Percentiles rank a stretch among this genome's conserved stretches.
Evolutionary conservation across 257 asterid species (phyloP).

Genomic region (Echium plantagineum): DNA sequence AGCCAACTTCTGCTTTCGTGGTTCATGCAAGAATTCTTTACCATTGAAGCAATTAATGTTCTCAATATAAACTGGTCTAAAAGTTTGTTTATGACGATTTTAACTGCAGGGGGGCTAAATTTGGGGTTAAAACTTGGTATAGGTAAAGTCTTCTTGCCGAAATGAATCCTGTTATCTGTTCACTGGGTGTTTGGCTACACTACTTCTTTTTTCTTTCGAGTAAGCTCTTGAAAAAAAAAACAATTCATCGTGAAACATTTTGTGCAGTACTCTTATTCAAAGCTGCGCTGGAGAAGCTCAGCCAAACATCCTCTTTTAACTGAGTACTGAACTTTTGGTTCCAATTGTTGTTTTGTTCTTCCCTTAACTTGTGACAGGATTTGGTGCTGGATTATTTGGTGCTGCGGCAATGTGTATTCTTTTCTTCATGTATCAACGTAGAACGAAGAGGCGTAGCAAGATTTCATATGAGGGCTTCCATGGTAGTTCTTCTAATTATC

Average conservation of each 20-base stretch:
- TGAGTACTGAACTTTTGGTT: not conserved
- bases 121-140: slow-evolving; percentile 28
- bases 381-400: slow-evolving; percentile 26
- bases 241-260: too few species aligned
- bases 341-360: not conserved
- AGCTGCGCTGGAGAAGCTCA: too few species aligned
- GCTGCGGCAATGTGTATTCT: slow-evolving; percentile 18
- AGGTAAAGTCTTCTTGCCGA: slow-evolving; percentile 19
- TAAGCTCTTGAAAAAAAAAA: too few species aligned
- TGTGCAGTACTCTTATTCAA: too few species aligned
- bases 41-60: not conserved
- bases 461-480: slow-evolving; percentile 18
- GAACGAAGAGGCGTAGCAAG: slow-evolving; percentile 9
- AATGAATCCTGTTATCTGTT: not conserved
- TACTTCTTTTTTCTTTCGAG: too few species aligned
- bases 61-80: not conserved
- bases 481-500: slow-evolving; percentile 36
- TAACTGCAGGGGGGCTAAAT: slow-evolving; percentile 20
- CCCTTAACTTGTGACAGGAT: slow-evolving; percentile 20
- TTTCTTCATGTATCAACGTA: slow-evolving; percentile 20
- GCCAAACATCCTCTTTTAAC: too few species aligned
- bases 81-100: not conserved
- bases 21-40: not conserved
- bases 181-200: not conserved
- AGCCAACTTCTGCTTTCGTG: too few species aligned